phyloP scores from a whole-genome alignment of 2,329 filamentous ascomycete species.

The Pseudopyricularia cyperi region DNA sequence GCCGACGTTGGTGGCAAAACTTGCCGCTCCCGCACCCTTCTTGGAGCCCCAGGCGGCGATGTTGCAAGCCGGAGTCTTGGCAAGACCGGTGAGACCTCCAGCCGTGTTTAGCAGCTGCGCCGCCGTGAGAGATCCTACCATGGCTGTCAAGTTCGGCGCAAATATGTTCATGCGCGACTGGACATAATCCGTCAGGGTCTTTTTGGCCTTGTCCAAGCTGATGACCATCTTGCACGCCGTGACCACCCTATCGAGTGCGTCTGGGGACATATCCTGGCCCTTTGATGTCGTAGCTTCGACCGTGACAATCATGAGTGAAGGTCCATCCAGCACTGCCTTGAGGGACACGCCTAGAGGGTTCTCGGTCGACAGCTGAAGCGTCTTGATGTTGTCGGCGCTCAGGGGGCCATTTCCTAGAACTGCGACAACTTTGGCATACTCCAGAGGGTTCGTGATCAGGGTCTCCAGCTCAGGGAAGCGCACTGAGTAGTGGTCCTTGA shows the following conservation, averaged over 20 bases:
- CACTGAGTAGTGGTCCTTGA: conserved; percentile 87
- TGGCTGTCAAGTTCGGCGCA: conserved; percentile 79
- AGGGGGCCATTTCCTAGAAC: conserved; percentile 89
- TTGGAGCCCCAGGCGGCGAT: conserved; percentile 83
- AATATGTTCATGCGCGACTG: conserved; percentile 95
- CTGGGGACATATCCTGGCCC: conserved; percentile 61
- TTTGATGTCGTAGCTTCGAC: conserved; percentile 87
- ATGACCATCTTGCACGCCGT: conserved; percentile 79
- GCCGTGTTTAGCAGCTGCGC: conserved; percentile 94
- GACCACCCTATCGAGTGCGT: conserved; percentile 61
- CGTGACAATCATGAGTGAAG: conserved; percentile 88
- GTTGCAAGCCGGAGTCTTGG: conserved; percentile 89
- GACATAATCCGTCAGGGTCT: conserved; percentile 80
- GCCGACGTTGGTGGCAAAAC: conserved; percentile 85
- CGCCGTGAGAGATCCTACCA: conserved; percentile 85
- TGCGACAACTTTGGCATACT: conserved; percentile 89
- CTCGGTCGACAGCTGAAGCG: conserved; percentile 60
- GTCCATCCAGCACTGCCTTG: conserved; percentile 71
- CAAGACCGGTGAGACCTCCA: conserved; percentile 75
- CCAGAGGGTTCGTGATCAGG: conserved; percentile 79
- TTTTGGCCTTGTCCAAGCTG: conserved; percentile 77
- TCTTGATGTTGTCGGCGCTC: conserved; percentile 67
- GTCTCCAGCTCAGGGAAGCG: conserved; percentile 88
- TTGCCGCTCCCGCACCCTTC: conserved; percentile 59
- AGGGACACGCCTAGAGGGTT: conserved; percentile 68